Evolutionary conservation across 768 basidiomycete species (phyloP).

Genomic region (Polyporus arcularius): DNA sequence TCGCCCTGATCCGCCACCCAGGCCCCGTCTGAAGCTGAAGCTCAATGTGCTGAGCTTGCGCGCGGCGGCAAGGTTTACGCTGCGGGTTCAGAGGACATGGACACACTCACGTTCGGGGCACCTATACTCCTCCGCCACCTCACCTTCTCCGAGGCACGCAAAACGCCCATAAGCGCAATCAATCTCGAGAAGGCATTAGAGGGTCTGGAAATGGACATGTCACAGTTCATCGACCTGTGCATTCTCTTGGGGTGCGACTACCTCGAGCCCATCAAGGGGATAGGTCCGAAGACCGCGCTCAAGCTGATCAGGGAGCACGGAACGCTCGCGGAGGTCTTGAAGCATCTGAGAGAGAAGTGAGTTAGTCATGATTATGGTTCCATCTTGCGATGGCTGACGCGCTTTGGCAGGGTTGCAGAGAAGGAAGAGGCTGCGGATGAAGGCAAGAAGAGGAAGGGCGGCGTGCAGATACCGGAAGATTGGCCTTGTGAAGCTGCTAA

Average conservation of each 20-base stretch:
- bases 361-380: slow-evolving; percentile 7
- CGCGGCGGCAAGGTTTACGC: slow-evolving; percentile 96
- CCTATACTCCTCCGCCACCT: slow-evolving; percentile 94
- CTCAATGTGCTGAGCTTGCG: slow-evolving; percentile 98
- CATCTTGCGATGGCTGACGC: background rate
- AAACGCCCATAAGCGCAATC: slow-evolving; percentile 94
- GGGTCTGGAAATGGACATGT: slow-evolving; percentile 92
- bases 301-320: slow-evolving; percentile 88
- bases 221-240: slow-evolving; percentile 96
- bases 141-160: slow-evolving; percentile 97
- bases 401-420: slow-evolving; percentile 38
- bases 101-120: slow-evolving; percentile 93
- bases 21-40: slow-evolving; percentile 99
- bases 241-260: slow-evolving; percentile 98
- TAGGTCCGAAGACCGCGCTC: slow-evolving; percentile 93
- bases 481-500: slow-evolving; percentile 99
- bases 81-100: slow-evolving; percentile 99
- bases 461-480: slow-evolving; percentile 81
- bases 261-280: slow-evolving; percentile 96
- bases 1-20: slow-evolving; percentile 32
- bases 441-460: slow-evolving; percentile 75
- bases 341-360: slow-evolving; percentile 78
- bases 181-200: slow-evolving; percentile 79
- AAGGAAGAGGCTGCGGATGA: slow-evolving; percentile 43
- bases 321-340: slow-evolving; percentile 68